A percentile compares a stretch with the other conserved stretches of the same genome.
Evolutionary conservation across 75 land plant genomes (phyloP).

Genomic region (Azolla pinnata): DNA sequence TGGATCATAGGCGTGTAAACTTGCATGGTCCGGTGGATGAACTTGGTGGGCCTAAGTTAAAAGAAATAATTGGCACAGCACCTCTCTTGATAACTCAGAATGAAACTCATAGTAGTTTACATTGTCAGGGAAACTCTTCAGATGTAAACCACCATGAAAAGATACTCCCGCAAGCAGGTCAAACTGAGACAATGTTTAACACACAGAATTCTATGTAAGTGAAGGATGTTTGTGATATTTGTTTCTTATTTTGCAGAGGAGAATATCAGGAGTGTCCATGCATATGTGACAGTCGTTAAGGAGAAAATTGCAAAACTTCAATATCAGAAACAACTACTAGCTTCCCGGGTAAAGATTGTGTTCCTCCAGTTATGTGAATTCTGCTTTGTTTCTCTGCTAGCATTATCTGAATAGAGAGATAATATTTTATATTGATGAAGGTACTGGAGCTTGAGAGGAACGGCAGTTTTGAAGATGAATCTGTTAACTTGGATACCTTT

Average conservation of each 20-base stretch:
- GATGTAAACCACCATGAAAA: neutral
- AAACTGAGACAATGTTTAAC: no score
- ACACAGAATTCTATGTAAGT: no score
- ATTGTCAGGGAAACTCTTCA: neutral
- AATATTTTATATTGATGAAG: conserved; percentile 21
- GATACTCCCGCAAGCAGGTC: neutral
- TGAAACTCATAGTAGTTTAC: neutral
- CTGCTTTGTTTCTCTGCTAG: neutral
- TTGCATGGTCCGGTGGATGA: neutral
- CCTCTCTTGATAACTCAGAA: no score
- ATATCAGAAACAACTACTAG: conserved; percentile 24
- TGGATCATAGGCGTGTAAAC: neutral
- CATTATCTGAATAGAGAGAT: neutral
- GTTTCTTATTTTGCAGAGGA: conserved; percentile 12
- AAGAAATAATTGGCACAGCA: no score
- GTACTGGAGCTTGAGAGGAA: conserved; percentile 87
- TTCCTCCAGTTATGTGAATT: neutral
- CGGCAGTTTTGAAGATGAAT: conserved; percentile 28
- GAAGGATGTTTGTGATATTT: no score
- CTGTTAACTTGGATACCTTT: conserved; percentile 18
- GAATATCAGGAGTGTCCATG: conserved; percentile 19
- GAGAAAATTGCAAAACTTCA: conserved; percentile 31
- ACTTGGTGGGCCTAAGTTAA: neutral
- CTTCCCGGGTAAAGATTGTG: conserved; percentile 22
- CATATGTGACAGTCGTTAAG: conserved; percentile 40